Evolutionary conservation across 495 filamentous ascomycete species (phyloP).

Genomic region (Neurospora tetrasperma): DNA sequence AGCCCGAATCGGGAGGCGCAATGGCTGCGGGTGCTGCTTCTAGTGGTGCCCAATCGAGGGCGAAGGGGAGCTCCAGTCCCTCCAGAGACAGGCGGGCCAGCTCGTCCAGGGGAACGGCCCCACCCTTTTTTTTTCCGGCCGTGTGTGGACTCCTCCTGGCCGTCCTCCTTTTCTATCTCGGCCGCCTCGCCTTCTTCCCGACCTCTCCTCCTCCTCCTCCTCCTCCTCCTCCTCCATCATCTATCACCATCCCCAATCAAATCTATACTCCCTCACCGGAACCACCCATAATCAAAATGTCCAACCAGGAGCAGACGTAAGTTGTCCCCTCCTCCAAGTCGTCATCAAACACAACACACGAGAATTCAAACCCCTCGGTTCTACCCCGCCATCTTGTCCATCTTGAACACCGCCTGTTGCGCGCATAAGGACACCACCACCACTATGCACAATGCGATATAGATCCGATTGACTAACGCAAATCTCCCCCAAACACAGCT

Average conservation of each 20-base stretch:
- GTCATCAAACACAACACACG: not conserved
- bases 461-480: constrained; percentile 34
- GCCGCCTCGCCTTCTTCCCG: constrained; percentile 11
- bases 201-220: constrained; percentile 1
- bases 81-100: not conserved
- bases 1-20: not conserved
- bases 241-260: constrained; percentile 17
- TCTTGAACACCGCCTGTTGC: constrained; percentile 1
- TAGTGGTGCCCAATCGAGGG: not conserved
- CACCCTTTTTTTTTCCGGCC: constrained; percentile 1
- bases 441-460: not conserved
- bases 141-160: constrained; percentile 12
- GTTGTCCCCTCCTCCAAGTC: constrained; percentile 25
- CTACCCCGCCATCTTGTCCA: constrained; percentile 18
- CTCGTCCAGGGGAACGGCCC: not conserved
- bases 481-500: constrained; percentile 42
- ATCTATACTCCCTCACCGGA: constrained; percentile 21
- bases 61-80: not conserved
- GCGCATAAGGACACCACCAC: not conserved
- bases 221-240: constrained; percentile 3
- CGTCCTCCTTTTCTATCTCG: constrained; percentile 12
- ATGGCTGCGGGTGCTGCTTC: not conserved
- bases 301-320: constrained; percentile 83
- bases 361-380: constrained; percentile 15
- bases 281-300: constrained; percentile 51